Conservation (phyloP, 1,284 basidiomycete genomes). For the Cryptococcus sp. region DNA sequence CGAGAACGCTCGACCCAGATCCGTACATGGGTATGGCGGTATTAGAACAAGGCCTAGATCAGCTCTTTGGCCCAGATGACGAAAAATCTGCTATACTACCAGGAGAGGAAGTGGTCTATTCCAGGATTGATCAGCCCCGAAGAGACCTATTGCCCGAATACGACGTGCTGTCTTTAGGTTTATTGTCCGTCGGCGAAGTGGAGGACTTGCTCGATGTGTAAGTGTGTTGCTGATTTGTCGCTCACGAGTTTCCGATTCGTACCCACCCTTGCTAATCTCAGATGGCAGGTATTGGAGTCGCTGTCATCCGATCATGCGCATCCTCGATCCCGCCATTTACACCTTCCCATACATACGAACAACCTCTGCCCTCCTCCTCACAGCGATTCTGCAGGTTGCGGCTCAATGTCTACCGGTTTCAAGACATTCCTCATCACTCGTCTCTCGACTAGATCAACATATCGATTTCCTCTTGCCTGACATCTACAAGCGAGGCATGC, state of each 20-base stretch:
- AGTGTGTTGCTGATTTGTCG: neutral
- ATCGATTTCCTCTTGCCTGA: slow-evolving; percentile 15
- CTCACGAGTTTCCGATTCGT: neutral
- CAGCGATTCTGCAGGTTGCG: slow-evolving; percentile 12
- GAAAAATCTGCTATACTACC: slow-evolving; percentile 6
- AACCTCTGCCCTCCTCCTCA: slow-evolving; percentile 13
- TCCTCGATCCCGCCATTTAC: slow-evolving; percentile 21
- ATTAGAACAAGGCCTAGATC: slow-evolving; percentile 18
- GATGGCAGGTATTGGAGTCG: slow-evolving; percentile 15
- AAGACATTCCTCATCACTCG: slow-evolving; percentile 15
- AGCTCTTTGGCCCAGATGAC: slow-evolving; percentile 7
- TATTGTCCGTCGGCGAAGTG: slow-evolving; percentile 15
- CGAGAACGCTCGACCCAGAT: slow-evolving; percentile 20
- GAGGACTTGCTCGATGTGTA: slow-evolving; percentile 13
- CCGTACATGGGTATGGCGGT: slow-evolving; percentile 22
- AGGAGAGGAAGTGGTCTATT: slow-evolving; percentile 20
- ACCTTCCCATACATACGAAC: slow-evolving; percentile 16
- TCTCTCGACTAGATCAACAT: slow-evolving; percentile 18
- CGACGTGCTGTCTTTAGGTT: slow-evolving; percentile 10
- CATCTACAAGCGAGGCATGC: slow-evolving; percentile 10
- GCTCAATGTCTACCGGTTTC: slow-evolving; percentile 25
- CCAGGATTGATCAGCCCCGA: slow-evolving; percentile 21
- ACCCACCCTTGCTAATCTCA: neutral
- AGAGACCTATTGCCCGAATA: slow-evolving; percentile 14
- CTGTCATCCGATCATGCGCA: slow-evolving; percentile 11